Evolutionary conservation across 176 grass and related monocot genomes (phyloP).

Genomic region (Oryza australiensis): DNA sequence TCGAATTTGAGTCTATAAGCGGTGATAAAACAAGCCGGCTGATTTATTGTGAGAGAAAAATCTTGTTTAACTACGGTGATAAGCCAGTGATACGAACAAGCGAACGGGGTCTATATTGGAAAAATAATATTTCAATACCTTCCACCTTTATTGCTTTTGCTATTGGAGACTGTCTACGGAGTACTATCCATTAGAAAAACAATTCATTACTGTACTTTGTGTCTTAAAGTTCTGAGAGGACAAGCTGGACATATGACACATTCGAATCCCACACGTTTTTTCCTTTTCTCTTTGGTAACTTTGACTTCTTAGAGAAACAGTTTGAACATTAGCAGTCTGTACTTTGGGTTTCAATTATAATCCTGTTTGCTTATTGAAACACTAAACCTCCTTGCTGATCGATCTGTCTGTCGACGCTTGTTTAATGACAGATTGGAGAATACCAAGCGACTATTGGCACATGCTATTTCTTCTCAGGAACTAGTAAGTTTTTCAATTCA

Average conservation of each 20-base stretch:
- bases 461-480: slow-evolving; percentile 74
- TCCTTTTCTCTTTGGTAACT: neutral
- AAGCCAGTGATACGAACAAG: no score
- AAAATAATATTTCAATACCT: neutral
- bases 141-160: neutral
- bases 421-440: slow-evolving; percentile 64
- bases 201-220: neutral
- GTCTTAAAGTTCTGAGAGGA: neutral
- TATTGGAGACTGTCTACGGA: neutral
- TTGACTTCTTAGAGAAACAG: neutral
- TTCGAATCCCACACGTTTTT: neutral
- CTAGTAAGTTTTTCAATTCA: slow-evolving; percentile 38
- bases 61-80: no score
- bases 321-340: neutral
- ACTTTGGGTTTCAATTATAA: neutral
- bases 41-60: no score
- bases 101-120: no score
- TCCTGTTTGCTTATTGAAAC: no score
- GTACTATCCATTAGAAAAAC: neutral
- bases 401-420: neutral
- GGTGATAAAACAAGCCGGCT: no score
- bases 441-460: slow-evolving; percentile 83
- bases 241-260: neutral
- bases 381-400: neutral
- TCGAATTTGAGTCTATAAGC: no score